Base-by-base conservation (phyloP, 1,284 basidiomycete species). In the Trichosporon faecale region DNA sequence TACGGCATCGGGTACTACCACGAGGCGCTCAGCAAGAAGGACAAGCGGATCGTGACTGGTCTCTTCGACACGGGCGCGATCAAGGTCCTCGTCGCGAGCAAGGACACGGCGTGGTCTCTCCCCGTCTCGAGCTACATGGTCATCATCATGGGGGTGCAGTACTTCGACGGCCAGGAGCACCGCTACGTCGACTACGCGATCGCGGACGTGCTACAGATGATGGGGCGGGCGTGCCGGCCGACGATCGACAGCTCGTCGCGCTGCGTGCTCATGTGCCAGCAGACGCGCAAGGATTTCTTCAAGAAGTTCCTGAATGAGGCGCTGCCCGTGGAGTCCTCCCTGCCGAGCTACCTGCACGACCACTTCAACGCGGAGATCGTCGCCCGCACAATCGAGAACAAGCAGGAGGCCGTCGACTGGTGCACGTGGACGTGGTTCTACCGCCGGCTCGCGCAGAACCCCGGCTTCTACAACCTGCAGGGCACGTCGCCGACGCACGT, bases 361-460 rank as follows among this genome's bases (percentile, higher is more conserved):
- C 98, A 98, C 83, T 98, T 99, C 89, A 89, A 99, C 73, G 94
- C 96, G 0, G 97, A 99, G 85, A 97, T 99, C 75, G 95, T 95
- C 12, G 94, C 98, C 33, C 95, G 95, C 85, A 99, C 96, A 3
- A 97, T 99, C 72, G 95, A 98, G 85, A 97, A 96, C 84, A 98
- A 97, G 86, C 95, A 98, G 84, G 94, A 94, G 81, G 94, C 94
- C 0, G 93, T 94, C 88, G 92, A 93, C 79, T 77, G 88, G 84
- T 84, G 80, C 74, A 83, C 81, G 25, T 82, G 74, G 77, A 78
- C 75, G 44, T 83, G 76, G 78, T 97, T 98, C 87, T 99, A 98
- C 84, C 89, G 96, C 33, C 89, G 95, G 18, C 92, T 99, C 89
- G 94, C 93, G 4, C 93, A 96, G 82, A 98, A 97, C 74, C 86